Evolutionary conservation across 129 eudicot genomes (phyloP), one percentile per base, ranked within the genome.

Genomic region (Calendula officinalis): DNA sequence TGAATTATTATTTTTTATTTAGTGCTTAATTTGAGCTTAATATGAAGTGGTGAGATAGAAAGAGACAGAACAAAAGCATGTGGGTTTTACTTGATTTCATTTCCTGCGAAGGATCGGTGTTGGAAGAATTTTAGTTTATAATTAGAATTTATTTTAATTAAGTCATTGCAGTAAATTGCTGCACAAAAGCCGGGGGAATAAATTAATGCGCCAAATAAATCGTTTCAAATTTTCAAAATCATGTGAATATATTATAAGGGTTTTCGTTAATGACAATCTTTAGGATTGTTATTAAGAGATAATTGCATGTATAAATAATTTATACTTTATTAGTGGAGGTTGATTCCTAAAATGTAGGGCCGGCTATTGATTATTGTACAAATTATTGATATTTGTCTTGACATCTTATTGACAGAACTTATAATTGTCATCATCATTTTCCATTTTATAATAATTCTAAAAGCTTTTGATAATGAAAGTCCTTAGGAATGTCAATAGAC

Each of bases 51-150:
- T 30, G 69, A 15, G 71, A 47, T 52, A 71, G 56, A 48, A 33
- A 51, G 74, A 78, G 73, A 74, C 51, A 65, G 84, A 10, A 82
- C 82, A 68, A 72, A 61, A 71, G 64, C 86, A 84, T 84, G 90
- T 84, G 90, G 67, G 73, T 57, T 64, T 77, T 78, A 80, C 72
- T 71, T 66, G 83, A 62, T 67, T 66, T 34, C 67, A 56, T 78
- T 66, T 77, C 59, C 75, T 65, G 54, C 33, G 70, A 74, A 68
- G 57, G 74, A 80, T 83, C 80, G 80, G 82, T 74, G 80, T 67
- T 40, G 78, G 72, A 40, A 51, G 12, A 44, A 47, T 44, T 69
- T 16, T 43, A 52, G 37, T 53, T 36, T 40, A 71, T 56, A 22
- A 36, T 14, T 57, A 27, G 8, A 67, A 62, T 10, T 43, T 51